Evolutionary conservation across 2,329 filamentous ascomycete species (phyloP).

Genomic region (Spiromastix sp.): DNA sequence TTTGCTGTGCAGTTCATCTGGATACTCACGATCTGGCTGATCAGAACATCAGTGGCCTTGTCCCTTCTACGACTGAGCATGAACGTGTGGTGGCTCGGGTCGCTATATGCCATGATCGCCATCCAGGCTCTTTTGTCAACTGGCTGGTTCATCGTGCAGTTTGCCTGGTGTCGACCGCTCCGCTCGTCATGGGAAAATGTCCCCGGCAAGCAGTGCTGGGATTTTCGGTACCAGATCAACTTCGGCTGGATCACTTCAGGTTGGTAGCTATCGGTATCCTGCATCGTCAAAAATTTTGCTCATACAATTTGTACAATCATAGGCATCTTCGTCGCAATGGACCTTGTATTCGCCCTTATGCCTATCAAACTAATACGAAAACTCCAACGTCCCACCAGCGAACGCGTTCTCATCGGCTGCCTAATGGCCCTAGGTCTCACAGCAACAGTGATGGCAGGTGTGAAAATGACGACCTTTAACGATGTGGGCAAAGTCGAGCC

Average conservation of each 20-base stretch:
- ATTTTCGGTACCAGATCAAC: background rate
- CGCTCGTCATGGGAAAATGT: background rate
- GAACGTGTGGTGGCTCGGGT: background rate
- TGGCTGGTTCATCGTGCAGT: constrained; percentile 1
- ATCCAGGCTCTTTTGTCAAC: constrained; percentile 1
- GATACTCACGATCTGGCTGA: background rate
- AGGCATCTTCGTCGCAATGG: constrained; percentile 2
- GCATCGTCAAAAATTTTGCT: background rate
- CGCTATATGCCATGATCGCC: background rate
- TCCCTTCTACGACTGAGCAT: constrained; percentile 4
- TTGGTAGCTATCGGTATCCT: background rate
- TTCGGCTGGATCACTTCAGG: constrained; percentile 3
- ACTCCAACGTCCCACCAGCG: background rate
- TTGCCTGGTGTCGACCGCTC: constrained; percentile 2
- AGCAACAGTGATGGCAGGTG: background rate
- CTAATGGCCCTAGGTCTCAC: constrained; percentile 2
- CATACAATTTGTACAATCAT: background rate
- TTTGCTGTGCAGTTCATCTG: constrained; percentile 2
- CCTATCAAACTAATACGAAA: constrained; percentile 2
- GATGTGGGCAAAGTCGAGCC: background rate
- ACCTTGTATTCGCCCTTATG: constrained; percentile 2
- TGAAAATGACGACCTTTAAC: background rate
- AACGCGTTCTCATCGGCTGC: constrained; percentile 1
- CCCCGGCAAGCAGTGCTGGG: background rate
- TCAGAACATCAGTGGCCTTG: constrained; percentile 1